Percentiles rank a stretch among this genome's conserved stretches.
phyloP scores from a whole-genome alignment of 306 rosid genomes.

The Cyclanthera cordifolia region DNA sequence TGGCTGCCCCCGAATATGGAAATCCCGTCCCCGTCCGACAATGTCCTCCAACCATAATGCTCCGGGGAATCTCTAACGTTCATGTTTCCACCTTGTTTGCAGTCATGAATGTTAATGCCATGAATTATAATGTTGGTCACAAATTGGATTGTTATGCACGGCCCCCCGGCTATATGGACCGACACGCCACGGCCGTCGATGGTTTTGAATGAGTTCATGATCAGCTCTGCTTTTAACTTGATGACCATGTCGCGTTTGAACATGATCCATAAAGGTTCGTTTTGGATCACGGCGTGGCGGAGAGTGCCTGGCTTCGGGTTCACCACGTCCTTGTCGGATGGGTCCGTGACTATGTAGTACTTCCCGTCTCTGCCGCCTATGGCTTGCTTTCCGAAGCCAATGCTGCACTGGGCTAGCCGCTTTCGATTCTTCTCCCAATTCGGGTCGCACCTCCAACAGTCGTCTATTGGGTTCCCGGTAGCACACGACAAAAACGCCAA shows the following conservation, averaged over 20 bases:
- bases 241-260: conserved; percentile 71
- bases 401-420: conserved; percentile 60
- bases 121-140: conserved; percentile 70
- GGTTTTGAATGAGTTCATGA: conserved; percentile 79
- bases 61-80: conserved; percentile 70
- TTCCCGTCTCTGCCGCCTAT: conserved; percentile 78
- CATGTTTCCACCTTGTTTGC: conserved; percentile 66
- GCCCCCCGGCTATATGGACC: conserved; percentile 88
- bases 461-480: conserved; percentile 75
- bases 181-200: conserved; percentile 71
- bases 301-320: conserved; percentile 71
- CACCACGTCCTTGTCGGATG: conserved; percentile 50
- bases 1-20: conserved; percentile 82
- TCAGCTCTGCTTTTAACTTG: conserved; percentile 49
- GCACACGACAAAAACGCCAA: conserved; percentile 64
- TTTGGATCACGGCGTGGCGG: conserved; percentile 60
- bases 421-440: conserved; percentile 65
- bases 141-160: conserved; percentile 72
- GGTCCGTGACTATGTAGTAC: conserved; percentile 58
- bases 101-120: conserved; percentile 77
- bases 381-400: conserved; percentile 77
- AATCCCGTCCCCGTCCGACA: conserved; percentile 76
- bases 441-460: conserved; percentile 83
- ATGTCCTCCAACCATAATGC: conserved; percentile 75
- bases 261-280: conserved; percentile 70